Evolutionary conservation across 176 grass and related monocot genomes (phyloP), one percentile per base, ranked within the genome.

Genomic region (Bromus sterilis): DNA sequence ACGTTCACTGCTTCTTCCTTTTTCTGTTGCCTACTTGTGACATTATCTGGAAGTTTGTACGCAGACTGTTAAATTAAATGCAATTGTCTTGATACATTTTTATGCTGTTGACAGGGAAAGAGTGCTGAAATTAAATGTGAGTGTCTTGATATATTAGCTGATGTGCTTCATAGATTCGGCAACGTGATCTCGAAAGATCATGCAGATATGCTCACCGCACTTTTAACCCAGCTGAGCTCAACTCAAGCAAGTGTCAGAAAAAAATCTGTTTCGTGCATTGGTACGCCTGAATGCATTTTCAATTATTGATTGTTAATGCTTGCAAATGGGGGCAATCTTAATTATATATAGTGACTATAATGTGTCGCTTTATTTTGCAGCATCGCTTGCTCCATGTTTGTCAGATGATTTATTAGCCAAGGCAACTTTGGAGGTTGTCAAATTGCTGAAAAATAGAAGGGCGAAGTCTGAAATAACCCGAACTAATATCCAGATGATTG

Each of bases 401-500:
- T 92, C 95, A 44, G 95, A 94, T 67, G 95, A 94, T 91, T 77
- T 94, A 67, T 83, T 98, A 82, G 87, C 95, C 15, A 98, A 93
- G 80, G 92, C 86, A 13, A 94, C 92, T 82, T 86, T 64, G 59
- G 88, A 98, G 84, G 92, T 98, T 31, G 84, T 98, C 49, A 73
- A 79, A 13, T 81, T 94, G 78, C 91, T 94, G 43, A 93, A 93
- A 84, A 93, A 85, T 70, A 94, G 79, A 75, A 83, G 66, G 58
- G 77, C 63, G 33, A 98, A 93, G 66, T 87, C 92, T 66, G 95
- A 98, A 71, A 92, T 93, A 69, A 89, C 93, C 15, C 85, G 95
- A 62, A 94, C 95, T 71, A 94, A 94, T 80, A 98, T 98, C 71
- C 95, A 94, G 75, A 94, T 98, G 95, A 98, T 98, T 81, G 95